phyloP scores from a whole-genome alignment of 2,329 filamentous ascomycete species.

The Xylaria polymorpha region DNA sequence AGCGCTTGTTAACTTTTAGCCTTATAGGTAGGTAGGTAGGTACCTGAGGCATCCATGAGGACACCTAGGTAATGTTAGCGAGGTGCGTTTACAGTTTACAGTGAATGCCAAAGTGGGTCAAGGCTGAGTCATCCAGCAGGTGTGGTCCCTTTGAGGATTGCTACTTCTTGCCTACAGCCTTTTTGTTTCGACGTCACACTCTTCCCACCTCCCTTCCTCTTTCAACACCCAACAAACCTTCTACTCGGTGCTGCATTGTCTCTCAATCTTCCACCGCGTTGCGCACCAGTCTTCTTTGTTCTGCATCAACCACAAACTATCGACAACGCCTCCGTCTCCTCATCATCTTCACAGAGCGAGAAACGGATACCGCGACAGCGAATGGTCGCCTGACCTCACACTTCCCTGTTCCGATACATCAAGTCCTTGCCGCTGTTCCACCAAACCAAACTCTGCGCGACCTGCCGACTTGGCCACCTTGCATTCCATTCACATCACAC shows the following conservation, averaged over 20 bases:
- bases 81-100: background rate
- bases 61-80: background rate
- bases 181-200: constrained; percentile 33
- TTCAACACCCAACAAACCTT: constrained; percentile 25
- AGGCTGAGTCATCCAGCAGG: background rate
- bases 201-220: constrained; percentile 22
- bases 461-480: constrained; percentile 2
- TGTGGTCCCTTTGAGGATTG: background rate
- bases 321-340: constrained; percentile 11
- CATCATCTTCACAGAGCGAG: constrained; percentile 22
- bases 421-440: constrained; percentile 8
- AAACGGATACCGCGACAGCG: constrained; percentile 23
- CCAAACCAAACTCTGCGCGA: constrained; percentile 18
- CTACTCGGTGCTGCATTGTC: constrained; percentile 7
- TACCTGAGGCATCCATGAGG: no score
- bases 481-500: constrained; percentile 8
- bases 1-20: background rate
- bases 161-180: constrained; percentile 22
- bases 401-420: constrained; percentile 6
- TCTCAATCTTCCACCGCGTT: constrained; percentile 8
- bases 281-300: constrained; percentile 15
- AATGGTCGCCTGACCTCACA: constrained; percentile 32
- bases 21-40: background rate
- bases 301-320: constrained; percentile 22
- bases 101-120: constrained; percentile 2